Evolutionary conservation across 2,329 filamentous ascomycete species (phyloP).

Genomic region (Paecilomyces formosus): DNA sequence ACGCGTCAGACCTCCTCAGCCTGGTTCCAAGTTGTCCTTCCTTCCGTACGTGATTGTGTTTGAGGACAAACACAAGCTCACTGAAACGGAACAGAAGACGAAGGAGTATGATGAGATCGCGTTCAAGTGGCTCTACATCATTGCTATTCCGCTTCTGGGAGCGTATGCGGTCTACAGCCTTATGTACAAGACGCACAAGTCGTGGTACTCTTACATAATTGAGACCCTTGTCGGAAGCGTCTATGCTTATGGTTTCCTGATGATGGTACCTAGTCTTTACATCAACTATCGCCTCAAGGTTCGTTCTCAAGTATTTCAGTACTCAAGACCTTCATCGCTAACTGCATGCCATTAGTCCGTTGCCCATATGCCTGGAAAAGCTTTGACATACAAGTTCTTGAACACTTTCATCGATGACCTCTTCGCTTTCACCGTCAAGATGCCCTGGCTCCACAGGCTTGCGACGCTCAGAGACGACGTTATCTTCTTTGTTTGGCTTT

Average conservation of each 20-base stretch:
- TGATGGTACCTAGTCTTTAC: conserved; percentile 97
- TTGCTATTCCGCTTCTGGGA: conserved; percentile 78
- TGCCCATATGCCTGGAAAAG: conserved; percentile 92
- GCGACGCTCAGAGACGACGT: conserved; percentile 91
- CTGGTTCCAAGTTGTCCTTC: conserved; percentile 63
- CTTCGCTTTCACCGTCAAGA: conserved; percentile 98
- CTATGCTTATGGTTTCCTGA: conserved; percentile 96
- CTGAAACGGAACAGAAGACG: conserved; percentile 92
- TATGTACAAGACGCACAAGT: conserved; percentile 90
- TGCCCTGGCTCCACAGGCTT: conserved; percentile 87
- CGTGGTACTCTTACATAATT: conserved; percentile 95
- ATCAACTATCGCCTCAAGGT: conserved; percentile 98
- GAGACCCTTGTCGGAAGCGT: conserved; percentile 91
- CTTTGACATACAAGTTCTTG: conserved; percentile 97
- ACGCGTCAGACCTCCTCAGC: conserved; percentile 60
- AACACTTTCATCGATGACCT: conserved; percentile 99
- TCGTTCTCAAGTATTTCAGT: conserved; percentile 7
- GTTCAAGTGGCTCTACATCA: conserved; percentile 92
- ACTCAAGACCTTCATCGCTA: conserved; percentile 5
- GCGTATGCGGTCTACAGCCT: conserved; percentile 90
- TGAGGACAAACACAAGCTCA: conserved; percentile 94
- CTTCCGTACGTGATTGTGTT: conserved; percentile 77
- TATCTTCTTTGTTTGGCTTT: conserved; percentile 97
- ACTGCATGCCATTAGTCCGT: conserved; percentile 46
- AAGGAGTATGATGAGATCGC: conserved; percentile 98